phyloP scores from a whole-genome alignment of 2,329 filamentous ascomycete species.

The Penicillium sp. region DNA sequence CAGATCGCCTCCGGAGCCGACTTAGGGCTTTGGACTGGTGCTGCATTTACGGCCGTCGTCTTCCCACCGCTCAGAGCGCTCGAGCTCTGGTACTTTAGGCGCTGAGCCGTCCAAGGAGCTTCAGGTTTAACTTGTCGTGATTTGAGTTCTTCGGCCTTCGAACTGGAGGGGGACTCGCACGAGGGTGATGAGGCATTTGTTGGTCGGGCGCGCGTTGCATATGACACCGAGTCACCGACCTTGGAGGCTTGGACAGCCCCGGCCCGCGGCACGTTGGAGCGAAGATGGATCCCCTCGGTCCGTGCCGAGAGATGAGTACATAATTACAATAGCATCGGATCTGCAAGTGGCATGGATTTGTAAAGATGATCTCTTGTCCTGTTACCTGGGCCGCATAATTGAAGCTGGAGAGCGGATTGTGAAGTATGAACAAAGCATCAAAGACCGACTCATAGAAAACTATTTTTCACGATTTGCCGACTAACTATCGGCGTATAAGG shows the following conservation, averaged over 20 bases:
- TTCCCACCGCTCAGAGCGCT: constrained; percentile 40
- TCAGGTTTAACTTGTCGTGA: not conserved
- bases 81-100: constrained; percentile 33
- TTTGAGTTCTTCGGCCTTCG: not conserved
- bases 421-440: not conserved
- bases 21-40: constrained; percentile 40
- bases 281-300: constrained; percentile 4
- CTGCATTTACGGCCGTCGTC: constrained; percentile 35
- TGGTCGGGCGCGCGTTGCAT: constrained; percentile 2
- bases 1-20: constrained; percentile 36
- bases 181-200: not conserved
- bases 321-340: not conserved
- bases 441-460: not conserved
- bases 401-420: not conserved
- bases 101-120: constrained; percentile 16
- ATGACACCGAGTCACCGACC: constrained; percentile 15
- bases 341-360: not conserved
- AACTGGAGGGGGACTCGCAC: not conserved
- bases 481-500: too few relatives aligned
- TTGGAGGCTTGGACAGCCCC: not conserved
- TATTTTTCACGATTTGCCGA: not conserved
- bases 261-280: constrained; percentile 12
- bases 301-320: constrained; percentile 6
- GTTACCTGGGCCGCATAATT: not conserved
- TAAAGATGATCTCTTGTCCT: constrained; percentile 1